Evolutionary conservation across 2,329 filamentous ascomycete genomes (phyloP).

Genomic region (Aspergillus brasiliensis): DNA sequence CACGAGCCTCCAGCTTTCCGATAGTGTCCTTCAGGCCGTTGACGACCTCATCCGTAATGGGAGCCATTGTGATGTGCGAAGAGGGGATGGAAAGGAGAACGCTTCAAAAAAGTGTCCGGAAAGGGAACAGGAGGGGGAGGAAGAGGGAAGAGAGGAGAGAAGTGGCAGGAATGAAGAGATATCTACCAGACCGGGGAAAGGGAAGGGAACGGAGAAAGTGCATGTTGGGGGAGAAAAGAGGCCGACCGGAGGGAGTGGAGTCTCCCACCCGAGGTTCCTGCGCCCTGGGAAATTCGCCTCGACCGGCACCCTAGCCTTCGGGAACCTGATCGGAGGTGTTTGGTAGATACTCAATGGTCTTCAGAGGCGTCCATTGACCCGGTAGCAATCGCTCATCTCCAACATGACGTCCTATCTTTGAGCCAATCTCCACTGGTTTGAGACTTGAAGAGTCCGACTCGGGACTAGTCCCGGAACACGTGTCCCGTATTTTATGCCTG

Average conservation of each 20-base stretch:
- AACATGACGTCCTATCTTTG: neutral
- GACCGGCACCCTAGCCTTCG: neutral
- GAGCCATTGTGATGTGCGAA: constrained; percentile 68
- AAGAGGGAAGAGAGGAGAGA: constrained; percentile 19
- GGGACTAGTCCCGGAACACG: constrained; percentile 1
- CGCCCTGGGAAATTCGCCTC: constrained; percentile 27
- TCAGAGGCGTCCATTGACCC: neutral
- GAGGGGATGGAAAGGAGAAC: constrained; percentile 4
- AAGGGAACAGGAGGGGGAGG: constrained; percentile 16
- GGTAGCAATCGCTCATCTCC: neutral
- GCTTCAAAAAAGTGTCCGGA: constrained; percentile 19
- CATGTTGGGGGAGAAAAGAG: constrained; percentile 25
- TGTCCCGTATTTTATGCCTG: neutral
- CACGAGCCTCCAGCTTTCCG: constrained; percentile 78
- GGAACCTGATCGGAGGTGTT: too few relatives aligned
- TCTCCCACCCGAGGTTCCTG: constrained; percentile 31
- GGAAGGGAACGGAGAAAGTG: constrained; percentile 27
- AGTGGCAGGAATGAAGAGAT: constrained; percentile 20
- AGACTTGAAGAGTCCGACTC: neutral
- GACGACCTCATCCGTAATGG: constrained; percentile 77
- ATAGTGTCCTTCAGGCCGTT: constrained; percentile 84
- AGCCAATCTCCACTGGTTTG: neutral
- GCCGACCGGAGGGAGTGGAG: constrained; percentile 23
- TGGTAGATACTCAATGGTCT: neutral
- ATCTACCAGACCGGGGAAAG: constrained; percentile 29